Evolutionary conservation across 257 asterid genomes (phyloP), one percentile per base, ranked within the genome.

Genomic region (Solanum pennellii): DNA sequence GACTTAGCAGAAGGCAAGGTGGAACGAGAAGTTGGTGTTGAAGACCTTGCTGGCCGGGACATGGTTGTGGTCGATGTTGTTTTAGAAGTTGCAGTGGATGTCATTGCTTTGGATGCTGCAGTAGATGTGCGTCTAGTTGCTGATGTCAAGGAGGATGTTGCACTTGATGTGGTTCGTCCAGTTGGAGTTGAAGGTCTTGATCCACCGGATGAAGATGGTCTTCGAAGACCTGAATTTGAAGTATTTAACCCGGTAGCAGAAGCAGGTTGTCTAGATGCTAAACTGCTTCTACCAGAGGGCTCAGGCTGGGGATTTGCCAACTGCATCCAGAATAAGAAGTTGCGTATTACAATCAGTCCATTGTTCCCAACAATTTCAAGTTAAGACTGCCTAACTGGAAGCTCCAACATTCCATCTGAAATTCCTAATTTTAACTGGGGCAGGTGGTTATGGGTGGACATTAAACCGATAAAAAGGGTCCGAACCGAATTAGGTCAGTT

Each of bases 151-250:
- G 88, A 93, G 75, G 96, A 91, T 84, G 91, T 65, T n/a, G 92
- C 84, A 89, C 91, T 94, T 86, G 91, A 73, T 85, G 93, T 93
- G 86, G 95, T 94, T 59, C 97, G 98, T 49, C 98, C 98, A 0
- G 98, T 94, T 86, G 99, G 99, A 25, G 98, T 96, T 85, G 91
- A 93, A 31, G 98, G 99, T 91, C 99, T 94, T 89, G 99, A 93
- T 49, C 97, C 98, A 21, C 98, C 96, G 12, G 99, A 93, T 77
- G 99, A 97, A 52, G 99, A 92, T 89, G 98, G 99, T 69, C 97
- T 86, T 84, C 98, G 97, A 84, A 93, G 92, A 80, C 95, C 95
- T 83, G 93, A 93, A 60, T 88, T 92, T 77, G 98, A 97, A 74
- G 94, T 88, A 88, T 93, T 97, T 88, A 95, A 79, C 73, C 96